Evolutionary conservation across 192 early-diverging fungal species (phyloP).

Genomic region (Mortierella claussenii): DNA sequence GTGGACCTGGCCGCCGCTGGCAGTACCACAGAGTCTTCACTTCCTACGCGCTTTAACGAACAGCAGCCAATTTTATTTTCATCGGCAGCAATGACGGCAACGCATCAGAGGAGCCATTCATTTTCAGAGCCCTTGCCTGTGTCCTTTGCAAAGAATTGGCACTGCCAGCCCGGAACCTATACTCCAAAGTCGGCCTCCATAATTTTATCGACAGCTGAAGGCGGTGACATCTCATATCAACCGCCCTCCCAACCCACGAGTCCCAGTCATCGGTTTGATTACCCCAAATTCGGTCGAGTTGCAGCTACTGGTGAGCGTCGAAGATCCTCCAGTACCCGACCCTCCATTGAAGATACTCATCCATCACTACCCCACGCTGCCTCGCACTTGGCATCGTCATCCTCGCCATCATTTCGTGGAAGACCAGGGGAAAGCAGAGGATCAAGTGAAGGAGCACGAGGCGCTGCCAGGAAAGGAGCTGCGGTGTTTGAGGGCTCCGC

Average conservation of each 20-base stretch:
- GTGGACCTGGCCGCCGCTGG: background rate
- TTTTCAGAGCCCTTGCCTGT: no score
- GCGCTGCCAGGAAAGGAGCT: constrained; percentile 21
- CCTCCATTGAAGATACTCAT: background rate
- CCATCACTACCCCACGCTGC: no score
- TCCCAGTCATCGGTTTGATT: background rate
- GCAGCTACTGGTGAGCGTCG: background rate
- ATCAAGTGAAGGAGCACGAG: background rate
- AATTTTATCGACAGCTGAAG: background rate
- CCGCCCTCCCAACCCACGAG: constrained; percentile 27
- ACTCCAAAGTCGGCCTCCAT: background rate
- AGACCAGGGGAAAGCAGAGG: background rate
- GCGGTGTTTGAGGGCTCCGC: constrained; percentile 43
- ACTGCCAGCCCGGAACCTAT: background rate
- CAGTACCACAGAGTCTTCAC: background rate
- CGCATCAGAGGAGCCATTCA: no score
- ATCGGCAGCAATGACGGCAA: no score
- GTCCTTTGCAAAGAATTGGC: background rate
- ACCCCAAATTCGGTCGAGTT: background rate
- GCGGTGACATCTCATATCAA: constrained; percentile 28
- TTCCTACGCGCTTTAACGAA: no score
- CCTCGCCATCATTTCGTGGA: background rate
- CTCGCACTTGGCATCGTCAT: background rate
- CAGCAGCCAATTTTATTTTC: no score
- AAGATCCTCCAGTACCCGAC: background rate